Base-by-base conservation (phyloP, 2,329 filamentous ascomycete species). In the Colletotrichum costaricense region DNA sequence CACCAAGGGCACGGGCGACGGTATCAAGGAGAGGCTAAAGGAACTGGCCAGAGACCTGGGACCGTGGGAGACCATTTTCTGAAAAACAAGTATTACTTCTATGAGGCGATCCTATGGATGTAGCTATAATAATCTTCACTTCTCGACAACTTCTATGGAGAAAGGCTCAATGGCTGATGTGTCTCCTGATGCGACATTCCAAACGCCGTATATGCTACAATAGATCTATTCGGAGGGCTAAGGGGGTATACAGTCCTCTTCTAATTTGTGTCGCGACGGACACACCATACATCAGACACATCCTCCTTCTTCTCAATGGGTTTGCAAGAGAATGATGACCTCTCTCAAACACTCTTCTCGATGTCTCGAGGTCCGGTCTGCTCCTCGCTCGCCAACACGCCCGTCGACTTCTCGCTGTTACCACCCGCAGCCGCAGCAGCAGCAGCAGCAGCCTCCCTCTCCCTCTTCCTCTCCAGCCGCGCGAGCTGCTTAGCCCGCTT, bases 401-500 rank as follows among this genome's bases (percentile, higher is more conserved):
- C 70, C 2, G 55, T 26, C 8, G 67, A 63, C 58, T 72, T 72
- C 49, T 74, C 63, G 4, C 35, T 56, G n/a, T 22, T 5, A 9
- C 52, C 59, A 5, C 26, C 56, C 16, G 8, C 19, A 19, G 28
- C 72, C 14, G 16, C 38, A 4, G 52, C 56, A 6, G 14, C 38
- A 12, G 28, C 69, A 12, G 59, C 52, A 22, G 57, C 72, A n/a
- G 64, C 73, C 22, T 75, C 74, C 19, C 64, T 67, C 26, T 68
- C 72, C 54, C 26, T 67, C 52, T 80, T 76, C 74, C 81, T 55
- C 35, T 76, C 76, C n/a, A 73, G 54, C 68, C 74, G 78, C 28
- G 76, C 78, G 63, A 80, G 77, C 4, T 79, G 74, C 64, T 78
- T 81, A 12, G 79, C 81, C n/a, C 66, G 74, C 46, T 80, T 76